Conservation (phyloP, 1,139 yeast species). For the Lipomyces yarrowii region DNA sequence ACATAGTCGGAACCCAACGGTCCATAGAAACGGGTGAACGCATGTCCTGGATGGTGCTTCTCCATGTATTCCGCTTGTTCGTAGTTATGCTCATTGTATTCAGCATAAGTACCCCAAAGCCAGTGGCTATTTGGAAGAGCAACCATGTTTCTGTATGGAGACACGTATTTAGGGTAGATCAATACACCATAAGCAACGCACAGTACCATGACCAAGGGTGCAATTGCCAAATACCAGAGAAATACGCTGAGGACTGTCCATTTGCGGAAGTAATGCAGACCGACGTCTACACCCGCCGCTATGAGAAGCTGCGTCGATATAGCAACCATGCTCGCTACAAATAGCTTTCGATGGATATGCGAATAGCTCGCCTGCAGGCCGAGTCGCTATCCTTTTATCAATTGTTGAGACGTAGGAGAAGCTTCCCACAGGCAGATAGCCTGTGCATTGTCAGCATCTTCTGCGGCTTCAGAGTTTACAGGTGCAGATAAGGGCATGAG, state of each 20-base stretch:
- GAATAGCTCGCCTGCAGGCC: background rate
- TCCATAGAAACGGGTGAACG: constrained; percentile 29
- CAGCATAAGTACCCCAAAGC: constrained; percentile 25
- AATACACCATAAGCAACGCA: constrained; percentile 17
- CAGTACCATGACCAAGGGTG: constrained; percentile 2
- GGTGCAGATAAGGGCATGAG: no score
- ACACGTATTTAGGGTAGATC: constrained; percentile 24
- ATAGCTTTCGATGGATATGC: background rate
- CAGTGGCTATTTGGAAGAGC: constrained; percentile 18
- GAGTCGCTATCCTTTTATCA: background rate
- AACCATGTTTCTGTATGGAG: constrained; percentile 27
- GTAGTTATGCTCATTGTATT: constrained; percentile 12
- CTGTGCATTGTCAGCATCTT: no score
- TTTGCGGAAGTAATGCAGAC: constrained; percentile 7
- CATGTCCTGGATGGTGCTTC: constrained; percentile 16
- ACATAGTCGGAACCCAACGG: constrained; percentile 22
- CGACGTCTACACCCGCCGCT: constrained; percentile 9
- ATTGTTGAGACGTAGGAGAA: background rate
- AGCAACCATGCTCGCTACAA: background rate
- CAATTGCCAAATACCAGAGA: constrained; percentile 10
- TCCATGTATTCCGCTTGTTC: constrained; percentile 17
- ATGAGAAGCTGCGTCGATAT: background rate
- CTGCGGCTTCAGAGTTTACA: no score
- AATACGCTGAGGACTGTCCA: constrained; percentile 5
- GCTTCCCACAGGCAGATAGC: background rate